These are phyloP conservation scores for Beauveria bassiana DNA, from an alignment of 2,329 filamentous ascomycete species.

Conservation along the genomic window DNA sequence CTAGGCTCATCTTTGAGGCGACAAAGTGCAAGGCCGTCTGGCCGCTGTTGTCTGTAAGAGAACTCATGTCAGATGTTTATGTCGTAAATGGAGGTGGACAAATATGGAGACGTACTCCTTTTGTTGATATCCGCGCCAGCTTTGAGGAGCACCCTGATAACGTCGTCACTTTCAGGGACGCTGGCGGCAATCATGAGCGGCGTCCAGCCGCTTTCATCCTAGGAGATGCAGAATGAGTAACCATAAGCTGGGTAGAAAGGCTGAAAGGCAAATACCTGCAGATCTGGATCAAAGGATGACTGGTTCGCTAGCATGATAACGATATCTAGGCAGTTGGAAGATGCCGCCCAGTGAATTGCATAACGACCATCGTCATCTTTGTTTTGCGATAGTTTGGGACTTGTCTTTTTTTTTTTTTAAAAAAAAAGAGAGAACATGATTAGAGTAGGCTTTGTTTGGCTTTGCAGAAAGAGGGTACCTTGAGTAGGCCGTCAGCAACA, in stretches of 20 bases:
- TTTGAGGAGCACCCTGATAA: conserved; percentile 59
- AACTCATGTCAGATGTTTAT: background rate
- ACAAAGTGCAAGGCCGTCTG: conserved; percentile 90
- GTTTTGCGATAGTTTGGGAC: conserved; percentile 64
- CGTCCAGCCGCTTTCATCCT: conserved; percentile 77
- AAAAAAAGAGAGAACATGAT: background rate
- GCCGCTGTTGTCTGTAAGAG: conserved; percentile 50
- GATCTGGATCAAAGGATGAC: conserved; percentile 75
- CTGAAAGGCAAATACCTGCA: conserved; percentile 44
- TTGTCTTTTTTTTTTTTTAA: conserved; percentile 61
- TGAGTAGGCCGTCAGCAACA: conserved; percentile 56
- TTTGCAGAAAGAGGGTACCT: conserved; percentile 13
- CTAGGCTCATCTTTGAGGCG: conserved; percentile 81
- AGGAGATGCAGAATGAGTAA: background rate
- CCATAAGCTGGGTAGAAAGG: background rate
- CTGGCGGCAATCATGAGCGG: conserved; percentile 76
- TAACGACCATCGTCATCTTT: conserved; percentile 84
- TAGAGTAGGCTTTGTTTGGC: background rate
- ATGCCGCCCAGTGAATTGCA: conserved; percentile 89
- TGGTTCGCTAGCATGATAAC: conserved; percentile 62
- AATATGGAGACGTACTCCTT: conserved; percentile 46
- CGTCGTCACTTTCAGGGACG: conserved; percentile 60
- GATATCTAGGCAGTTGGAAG: conserved; percentile 71
- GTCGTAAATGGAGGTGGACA: background rate
- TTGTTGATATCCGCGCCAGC: conserved; percentile 66